Base-by-base conservation (phyloP, 257 asterid genomes). In the Sherardia arvensis region DNA sequence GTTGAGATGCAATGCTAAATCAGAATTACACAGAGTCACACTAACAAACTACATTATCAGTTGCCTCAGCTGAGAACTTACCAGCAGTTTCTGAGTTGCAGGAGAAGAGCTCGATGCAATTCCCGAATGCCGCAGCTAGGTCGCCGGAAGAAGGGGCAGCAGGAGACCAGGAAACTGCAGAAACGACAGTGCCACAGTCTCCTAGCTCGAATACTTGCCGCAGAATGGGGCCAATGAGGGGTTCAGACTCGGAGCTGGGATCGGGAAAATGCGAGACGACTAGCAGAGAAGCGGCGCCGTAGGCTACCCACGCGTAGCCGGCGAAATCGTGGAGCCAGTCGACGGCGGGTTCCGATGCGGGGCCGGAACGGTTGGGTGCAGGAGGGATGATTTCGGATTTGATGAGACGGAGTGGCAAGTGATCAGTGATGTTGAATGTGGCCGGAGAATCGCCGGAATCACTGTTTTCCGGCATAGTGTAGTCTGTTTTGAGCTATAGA, bases 221-320 rank as follows among this genome's bases (percentile, higher is more conserved):
- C 67, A 70, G 71, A 71, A 89, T 71, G 1, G 97, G 87, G 34
- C 97, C 97, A 18, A 82, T 70, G 65, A 71, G 77, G 4, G 82
- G 69, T 68, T 89, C 93, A 48, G 89, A 77, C 58, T 82, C 80
- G 64, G 79, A 68, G n/a, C 78, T 70, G 66, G 99, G 90, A 66
- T 83, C 83, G 33, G 97, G 96, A 34, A 87, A 84, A 78, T 92
- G 99, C 70, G 95, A 81, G 61, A 92, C 83, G 51, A 92, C 92
- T 20, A 89, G 69, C 48, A 89, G 91, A 53, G 95, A 83, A 40
- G 95, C 77, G 61, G 99, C 95, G 29, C 81, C 99, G 62, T 92
- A 92, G 15, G 95, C 97, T 77, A 92, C 76, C 98, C 98, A 92
- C 69, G 97, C 81, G 74, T 85, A 81, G 1, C 87, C 89, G 62